Evolutionary conservation across 306 rosid species (phyloP).

Genomic region (Begonia peltatifolia): DNA sequence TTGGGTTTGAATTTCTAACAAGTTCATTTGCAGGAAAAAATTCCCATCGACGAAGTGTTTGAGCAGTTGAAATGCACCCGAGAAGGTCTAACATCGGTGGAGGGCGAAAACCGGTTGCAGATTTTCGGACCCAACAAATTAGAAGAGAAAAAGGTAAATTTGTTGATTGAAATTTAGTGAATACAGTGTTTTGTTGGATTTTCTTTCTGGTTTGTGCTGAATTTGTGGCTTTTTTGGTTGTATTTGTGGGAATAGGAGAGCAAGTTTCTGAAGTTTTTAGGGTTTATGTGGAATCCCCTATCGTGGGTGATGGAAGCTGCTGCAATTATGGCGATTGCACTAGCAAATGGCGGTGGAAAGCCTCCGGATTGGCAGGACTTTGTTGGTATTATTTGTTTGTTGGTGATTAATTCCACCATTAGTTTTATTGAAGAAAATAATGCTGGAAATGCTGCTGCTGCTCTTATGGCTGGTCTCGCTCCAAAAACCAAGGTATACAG

Average conservation of each 20-base stretch:
- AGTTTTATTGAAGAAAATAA: slow-evolving; percentile 96
- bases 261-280: slow-evolving; percentile 82
- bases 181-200: neutral
- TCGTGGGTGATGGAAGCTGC: slow-evolving; percentile 99
- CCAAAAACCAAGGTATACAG: slow-evolving; percentile 86
- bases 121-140: slow-evolving; percentile 95
- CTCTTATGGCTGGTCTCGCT: slow-evolving; percentile 99
- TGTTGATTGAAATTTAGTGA: neutral
- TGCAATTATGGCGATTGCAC: slow-evolving; percentile 88
- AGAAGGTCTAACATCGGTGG: slow-evolving; percentile 59
- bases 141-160: slow-evolving; percentile 79
- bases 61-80: slow-evolving; percentile 69
- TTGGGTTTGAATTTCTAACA: too few species aligned
- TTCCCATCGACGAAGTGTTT: slow-evolving; percentile 86
- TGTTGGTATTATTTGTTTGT: slow-evolving; percentile 65
- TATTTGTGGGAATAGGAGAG: slow-evolving; percentile 52
- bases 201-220: too few species aligned
- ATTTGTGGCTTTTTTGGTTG: slow-evolving; percentile 1
- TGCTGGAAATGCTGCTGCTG: slow-evolving; percentile 98
- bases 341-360: slow-evolving; percentile 78
- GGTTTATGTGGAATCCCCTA: slow-evolving; percentile 98
- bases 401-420: slow-evolving; percentile 81
- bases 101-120: slow-evolving; percentile 70
- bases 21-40: slow-evolving; percentile 49
- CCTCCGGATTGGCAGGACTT: slow-evolving; percentile 99